These are phyloP conservation scores for Agaricus subrufescens DNA, from an alignment of 768 basidiomycete genomes.

Conservation along the genomic window DNA sequence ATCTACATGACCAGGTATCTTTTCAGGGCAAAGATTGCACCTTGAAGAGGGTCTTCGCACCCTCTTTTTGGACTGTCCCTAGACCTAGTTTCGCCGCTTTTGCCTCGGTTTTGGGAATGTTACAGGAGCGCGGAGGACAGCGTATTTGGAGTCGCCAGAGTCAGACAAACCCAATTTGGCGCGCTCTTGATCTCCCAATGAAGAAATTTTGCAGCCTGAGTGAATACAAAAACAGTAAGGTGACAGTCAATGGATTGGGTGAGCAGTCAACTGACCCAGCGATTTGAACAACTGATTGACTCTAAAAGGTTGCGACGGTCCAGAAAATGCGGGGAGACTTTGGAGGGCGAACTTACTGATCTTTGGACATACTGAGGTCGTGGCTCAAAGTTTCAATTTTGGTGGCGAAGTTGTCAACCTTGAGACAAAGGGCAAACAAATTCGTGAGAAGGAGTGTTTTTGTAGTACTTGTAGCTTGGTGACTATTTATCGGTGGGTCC, in stretches of 20 bases:
- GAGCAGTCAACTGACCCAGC: slow-evolving; percentile 38
- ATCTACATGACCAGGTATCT: no score
- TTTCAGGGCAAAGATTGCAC: no score
- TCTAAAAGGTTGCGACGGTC: slow-evolving; percentile 17
- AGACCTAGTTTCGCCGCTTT: slow-evolving; percentile 26
- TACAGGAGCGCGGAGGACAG: slow-evolving; percentile 71
- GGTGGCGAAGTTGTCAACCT: slow-evolving; percentile 71
- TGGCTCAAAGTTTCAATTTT: slow-evolving; percentile 64
- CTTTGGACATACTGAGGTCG: slow-evolving; percentile 63
- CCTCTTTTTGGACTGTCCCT: not conserved
- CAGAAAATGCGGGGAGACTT: not conserved
- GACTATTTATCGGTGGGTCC: slow-evolving; percentile 19
- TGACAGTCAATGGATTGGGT: slow-evolving; percentile 35
- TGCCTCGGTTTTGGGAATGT: slow-evolving; percentile 69
- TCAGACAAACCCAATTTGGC: slow-evolving; percentile 65
- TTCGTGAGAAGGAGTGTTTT: slow-evolving; percentile 72
- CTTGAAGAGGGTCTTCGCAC: no score
- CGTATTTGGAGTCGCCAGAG: slow-evolving; percentile 60
- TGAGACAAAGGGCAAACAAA: slow-evolving; percentile 77
- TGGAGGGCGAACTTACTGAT: slow-evolving; percentile 49
- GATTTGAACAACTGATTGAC: slow-evolving; percentile 72
- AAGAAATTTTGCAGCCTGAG: slow-evolving; percentile 68
- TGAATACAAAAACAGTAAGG: slow-evolving; percentile 13
- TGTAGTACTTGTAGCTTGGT: slow-evolving; percentile 61
- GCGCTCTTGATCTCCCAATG: slow-evolving; percentile 56